Evolutionary conservation across 805 yeast genomes (phyloP), one percentile per base, ranked within the genome.

Genomic region (Naumovozyma dairenensis): DNA sequence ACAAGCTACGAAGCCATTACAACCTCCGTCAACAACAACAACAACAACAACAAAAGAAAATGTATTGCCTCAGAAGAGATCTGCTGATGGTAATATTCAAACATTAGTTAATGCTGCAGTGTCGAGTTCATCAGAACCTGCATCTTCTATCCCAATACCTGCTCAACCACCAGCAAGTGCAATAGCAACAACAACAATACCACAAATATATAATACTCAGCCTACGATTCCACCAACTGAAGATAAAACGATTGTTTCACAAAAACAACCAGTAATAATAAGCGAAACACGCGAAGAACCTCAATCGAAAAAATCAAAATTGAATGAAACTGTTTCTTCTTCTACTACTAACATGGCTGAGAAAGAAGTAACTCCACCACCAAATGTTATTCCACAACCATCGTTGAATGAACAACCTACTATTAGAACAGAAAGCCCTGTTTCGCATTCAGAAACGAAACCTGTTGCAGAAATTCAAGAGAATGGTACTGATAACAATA

Each of bases 51-150:
- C 39, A 9, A 20, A 34, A 29, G 39, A 37, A 18, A 39, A 39
- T 12, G 33, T 32, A 3, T 18, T 45, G 12, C 54, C 58, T 4
- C 51, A 51, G 31, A 55, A 54, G 34, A 53, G 59, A 41, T 40
- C 48, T 5, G 37, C 44, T 33, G 57, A 51, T 28, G 53, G 51
- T 12, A 52, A 49, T 9, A 54, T 53, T 31, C 45, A 52, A 32
- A 51, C 56, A 1, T 36, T 51, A 28, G 54, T 53, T 4, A 46
- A 49, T 34, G 58, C 57, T 36, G 51, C 58, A 15, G 44, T 45
- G 5, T 25, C 38, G 2, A 19, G 28, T 14, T 28, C 37, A 9
- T 29, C 28, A 14, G 30, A 20, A 29, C 16, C 14, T 10, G n/a
- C 31, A 12, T 10, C 13, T 13, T 3, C 35, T 4, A 20, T 22